Evolutionary conservation across 2,329 filamentous ascomycete species (phyloP).

Genomic region (Scopulariopsis brevicaulis): DNA sequence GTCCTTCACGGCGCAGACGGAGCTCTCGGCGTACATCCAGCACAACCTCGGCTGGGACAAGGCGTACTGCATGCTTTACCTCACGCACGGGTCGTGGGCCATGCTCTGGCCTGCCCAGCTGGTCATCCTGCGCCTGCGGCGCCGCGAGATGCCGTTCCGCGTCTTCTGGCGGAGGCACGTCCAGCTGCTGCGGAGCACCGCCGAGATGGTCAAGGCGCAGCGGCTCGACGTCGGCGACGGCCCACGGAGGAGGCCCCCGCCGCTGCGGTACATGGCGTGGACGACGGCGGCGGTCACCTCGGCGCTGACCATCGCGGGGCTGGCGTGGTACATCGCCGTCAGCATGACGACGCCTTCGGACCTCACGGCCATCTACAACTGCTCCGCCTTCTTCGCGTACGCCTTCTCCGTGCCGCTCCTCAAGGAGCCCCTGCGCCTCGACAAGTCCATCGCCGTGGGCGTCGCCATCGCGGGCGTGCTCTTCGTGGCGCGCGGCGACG

Average conservation of each 20-base stretch:
- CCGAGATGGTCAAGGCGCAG: conserved; percentile 76
- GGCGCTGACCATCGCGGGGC: conserved; percentile 78
- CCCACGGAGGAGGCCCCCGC: conserved; percentile 22
- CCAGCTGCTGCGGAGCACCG: conserved; percentile 38
- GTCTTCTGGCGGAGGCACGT: conserved; percentile 67
- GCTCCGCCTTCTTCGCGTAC: conserved; percentile 96
- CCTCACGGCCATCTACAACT: conserved; percentile 97
- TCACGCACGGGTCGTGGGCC: conserved; percentile 91
- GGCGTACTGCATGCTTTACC: conserved; percentile 98
- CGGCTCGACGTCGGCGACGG: conserved; percentile 53
- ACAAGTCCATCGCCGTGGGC: conserved; percentile 77
- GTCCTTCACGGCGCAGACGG: conserved; percentile 88
- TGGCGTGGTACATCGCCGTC: conserved; percentile 93
- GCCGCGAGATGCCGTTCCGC: conserved; percentile 66
- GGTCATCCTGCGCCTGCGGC: conserved; percentile 66
- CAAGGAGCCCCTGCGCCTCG: conserved; percentile 69
- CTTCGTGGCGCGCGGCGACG: conserved; percentile 87
- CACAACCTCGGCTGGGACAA: conserved; percentile 90
- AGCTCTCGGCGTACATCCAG: conserved; percentile 92
- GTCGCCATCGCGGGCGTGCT: conserved; percentile 85
- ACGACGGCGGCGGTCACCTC: conserved; percentile 76
- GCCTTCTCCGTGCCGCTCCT: conserved; percentile 88
- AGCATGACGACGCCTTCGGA: conserved; percentile 88
- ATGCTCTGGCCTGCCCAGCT: conserved; percentile 83
- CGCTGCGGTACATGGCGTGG: conserved; percentile 59